Evolutionary conservation across 495 filamentous ascomycete genomes (phyloP).

Genomic region (Hypoxylon intermedium): DNA sequence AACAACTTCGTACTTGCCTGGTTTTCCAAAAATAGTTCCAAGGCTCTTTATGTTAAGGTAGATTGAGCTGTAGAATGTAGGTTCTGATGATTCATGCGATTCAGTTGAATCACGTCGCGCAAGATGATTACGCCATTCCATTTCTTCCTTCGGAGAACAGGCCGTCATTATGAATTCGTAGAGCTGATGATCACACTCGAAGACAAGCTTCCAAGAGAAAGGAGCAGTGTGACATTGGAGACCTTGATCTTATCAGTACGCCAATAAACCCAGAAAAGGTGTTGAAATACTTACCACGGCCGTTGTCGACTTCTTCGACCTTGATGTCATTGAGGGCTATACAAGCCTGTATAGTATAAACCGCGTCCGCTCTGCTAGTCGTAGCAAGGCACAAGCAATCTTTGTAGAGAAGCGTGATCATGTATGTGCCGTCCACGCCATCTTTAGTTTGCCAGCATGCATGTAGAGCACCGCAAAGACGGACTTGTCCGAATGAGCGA

Average conservation of each 20-base stretch:
- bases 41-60: constrained; percentile 75
- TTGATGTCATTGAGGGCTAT: constrained; percentile 73
- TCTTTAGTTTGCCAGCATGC: constrained; percentile 78
- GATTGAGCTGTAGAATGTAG: constrained; percentile 63
- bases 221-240: constrained; percentile 83
- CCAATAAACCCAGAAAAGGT: neutral
- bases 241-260: constrained; percentile 56
- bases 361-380: constrained; percentile 62
- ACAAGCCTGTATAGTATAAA: constrained; percentile 77
- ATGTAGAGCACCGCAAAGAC: constrained; percentile 85
- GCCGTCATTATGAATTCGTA: constrained; percentile 90
- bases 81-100: constrained; percentile 54
- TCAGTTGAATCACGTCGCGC: constrained; percentile 49
- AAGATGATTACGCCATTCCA: constrained; percentile 71
- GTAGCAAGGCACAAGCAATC: constrained; percentile 81
- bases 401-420: constrained; percentile 86
- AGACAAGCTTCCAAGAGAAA: constrained; percentile 93
- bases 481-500: constrained; percentile 79
- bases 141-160: constrained; percentile 81
- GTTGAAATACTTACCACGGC: constrained; percentile 66
- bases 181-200: constrained; percentile 75
- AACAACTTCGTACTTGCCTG: constrained; percentile 46
- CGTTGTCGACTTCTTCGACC: constrained; percentile 80
- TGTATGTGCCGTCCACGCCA: constrained; percentile 75
- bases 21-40: constrained; percentile 73